Evolutionary conservation across 2,329 filamentous ascomycete genomes (phyloP), one percentile per base, ranked within the genome.

Genomic region (Rugonectria rugulosa): DNA sequence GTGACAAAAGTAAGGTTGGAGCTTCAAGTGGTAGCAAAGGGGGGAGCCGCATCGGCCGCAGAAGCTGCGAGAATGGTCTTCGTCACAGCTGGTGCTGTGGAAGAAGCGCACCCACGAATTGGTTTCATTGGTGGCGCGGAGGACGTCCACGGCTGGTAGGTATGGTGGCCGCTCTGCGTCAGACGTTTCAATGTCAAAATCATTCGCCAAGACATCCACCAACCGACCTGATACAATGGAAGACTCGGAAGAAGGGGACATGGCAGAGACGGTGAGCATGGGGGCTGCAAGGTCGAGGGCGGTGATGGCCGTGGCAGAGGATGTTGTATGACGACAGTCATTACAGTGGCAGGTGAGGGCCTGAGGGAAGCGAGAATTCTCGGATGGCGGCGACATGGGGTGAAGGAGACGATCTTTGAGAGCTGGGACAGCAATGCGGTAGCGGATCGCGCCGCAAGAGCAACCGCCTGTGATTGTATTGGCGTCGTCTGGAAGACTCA

Each of bases 61-160:
- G 42, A 70, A 70, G 36, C 54, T 59, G 10, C 68, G 66, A 0
- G 68, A 67, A 31, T 34, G 37, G 1, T 44, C 48, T 4, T 41
- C 27, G 17, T 55, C 47, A 31, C 63, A 63, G n/a, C 52, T 44
- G 2, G n/a, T 27, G 27, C 58, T 58, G 41, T 68, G 67, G 38
- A 60, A 69, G 59, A 66, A 70, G n/a, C 66, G 57, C 11, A 69
- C 34, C 61, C 62, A 68, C 6, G 59, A 61, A 32, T 51, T 45
- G 31, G 40, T 55, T 34, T 59, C 49, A 1, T 44, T 43, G 29
- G 21, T 40, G 8, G 62, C 59, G 5, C 54, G 52, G 6, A 68
- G 37, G 17, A 64, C 49, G 9, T 68, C 62, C 9, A 46, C 26
- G 42, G 61, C 62, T 14, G 64, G 61, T 4, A 56, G 20, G 21